A percentile compares a stretch with the other conserved stretches of the same genome.
These are phyloP conservation scores for Triadica sebifera DNA, from an alignment of 345 rosid genomes.

Conservation along the genomic window DNA sequence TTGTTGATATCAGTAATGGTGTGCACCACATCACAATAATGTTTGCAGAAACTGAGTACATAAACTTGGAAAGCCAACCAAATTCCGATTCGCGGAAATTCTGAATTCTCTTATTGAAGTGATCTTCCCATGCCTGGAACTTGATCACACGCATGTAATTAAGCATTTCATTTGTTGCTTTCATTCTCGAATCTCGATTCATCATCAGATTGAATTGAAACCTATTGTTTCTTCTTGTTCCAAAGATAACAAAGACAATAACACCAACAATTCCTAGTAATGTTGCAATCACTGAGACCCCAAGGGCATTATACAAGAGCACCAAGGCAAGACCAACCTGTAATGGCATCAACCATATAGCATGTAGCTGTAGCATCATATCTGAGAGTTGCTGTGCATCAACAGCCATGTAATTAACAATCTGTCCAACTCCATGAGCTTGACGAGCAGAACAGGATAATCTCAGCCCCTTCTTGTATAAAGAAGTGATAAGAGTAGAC, in stretches of 20 bases:
- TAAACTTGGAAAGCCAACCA: conserved; percentile 75
- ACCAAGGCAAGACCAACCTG: conserved; percentile 63
- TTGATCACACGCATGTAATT: conserved; percentile 89
- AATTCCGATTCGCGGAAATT: conserved; percentile 70
- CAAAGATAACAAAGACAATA: conserved; percentile 46
- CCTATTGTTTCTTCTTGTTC: conserved; percentile 60
- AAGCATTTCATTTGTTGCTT: conserved; percentile 91
- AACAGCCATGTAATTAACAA: conserved; percentile 97
- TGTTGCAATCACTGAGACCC: conserved; percentile 53
- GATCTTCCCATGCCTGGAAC: conserved; percentile 96
- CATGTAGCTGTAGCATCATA: conserved; percentile 91
- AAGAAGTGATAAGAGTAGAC: conserved; percentile 71
- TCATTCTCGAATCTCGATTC: conserved; percentile 84
- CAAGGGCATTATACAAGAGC: conserved; percentile 65
- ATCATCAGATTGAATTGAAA: conserved; percentile 66
- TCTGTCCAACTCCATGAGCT: conserved; percentile 92
- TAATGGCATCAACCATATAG: conserved; percentile 89
- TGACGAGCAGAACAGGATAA: conserved; percentile 84
- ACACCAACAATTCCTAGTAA: conserved; percentile 53
- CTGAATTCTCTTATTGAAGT: conserved; percentile 76
- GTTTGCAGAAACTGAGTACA: conserved; percentile 66
- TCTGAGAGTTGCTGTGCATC: conserved; percentile 97
- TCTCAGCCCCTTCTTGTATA: conserved; percentile 75
- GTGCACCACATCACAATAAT: conserved; percentile 78
- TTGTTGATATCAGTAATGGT: conserved; percentile 66